Percentiles rank a stretch among this genome's conserved stretches.
phyloP scores from a whole-genome alignment of 306 rosid genomes.

The Begonia peltatifolia region DNA sequence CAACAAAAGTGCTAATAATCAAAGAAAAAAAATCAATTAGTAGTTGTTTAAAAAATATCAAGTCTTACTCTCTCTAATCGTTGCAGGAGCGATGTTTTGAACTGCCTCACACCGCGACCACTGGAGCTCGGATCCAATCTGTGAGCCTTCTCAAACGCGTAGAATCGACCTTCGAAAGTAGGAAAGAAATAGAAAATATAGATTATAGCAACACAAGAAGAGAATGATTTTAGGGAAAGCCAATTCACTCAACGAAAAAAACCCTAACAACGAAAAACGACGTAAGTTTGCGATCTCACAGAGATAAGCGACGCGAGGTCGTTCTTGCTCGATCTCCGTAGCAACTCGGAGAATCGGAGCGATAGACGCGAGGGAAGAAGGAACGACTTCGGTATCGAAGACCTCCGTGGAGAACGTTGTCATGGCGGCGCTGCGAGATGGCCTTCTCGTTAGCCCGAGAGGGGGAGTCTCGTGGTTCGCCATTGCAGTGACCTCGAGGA shows the following conservation, averaged over 20 bases:
- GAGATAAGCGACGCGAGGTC: constrained; percentile 85
- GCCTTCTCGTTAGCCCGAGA: constrained; percentile 48
- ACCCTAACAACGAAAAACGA: no score
- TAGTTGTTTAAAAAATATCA: not conserved
- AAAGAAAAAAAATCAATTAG: not conserved
- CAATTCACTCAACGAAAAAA: not conserved
- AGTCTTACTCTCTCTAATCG: constrained; percentile 68
- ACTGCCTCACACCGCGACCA: constrained; percentile 97
- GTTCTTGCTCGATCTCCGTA: constrained; percentile 66
- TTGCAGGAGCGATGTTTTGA: constrained; percentile 68
- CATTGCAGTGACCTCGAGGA: constrained; percentile 28
- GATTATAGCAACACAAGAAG: not conserved
- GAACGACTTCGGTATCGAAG: constrained; percentile 86
- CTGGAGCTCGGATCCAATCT: constrained; percentile 80
- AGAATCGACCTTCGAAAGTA: constrained; percentile 65
- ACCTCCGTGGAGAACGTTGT: constrained; percentile 83
- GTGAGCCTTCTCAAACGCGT: constrained; percentile 96
- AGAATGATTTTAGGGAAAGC: not conserved
- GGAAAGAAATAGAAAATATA: not conserved
- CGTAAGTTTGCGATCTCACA: constrained; percentile 22
- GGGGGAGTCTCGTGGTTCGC: constrained; percentile 39
- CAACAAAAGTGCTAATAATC: no score
- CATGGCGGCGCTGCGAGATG: constrained; percentile 70
- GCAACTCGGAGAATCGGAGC: constrained; percentile 90
- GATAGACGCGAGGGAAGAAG: constrained; percentile 76